Base-by-base conservation (phyloP, 495 filamentous ascomycete species). In the Cairneyella variabilis region DNA sequence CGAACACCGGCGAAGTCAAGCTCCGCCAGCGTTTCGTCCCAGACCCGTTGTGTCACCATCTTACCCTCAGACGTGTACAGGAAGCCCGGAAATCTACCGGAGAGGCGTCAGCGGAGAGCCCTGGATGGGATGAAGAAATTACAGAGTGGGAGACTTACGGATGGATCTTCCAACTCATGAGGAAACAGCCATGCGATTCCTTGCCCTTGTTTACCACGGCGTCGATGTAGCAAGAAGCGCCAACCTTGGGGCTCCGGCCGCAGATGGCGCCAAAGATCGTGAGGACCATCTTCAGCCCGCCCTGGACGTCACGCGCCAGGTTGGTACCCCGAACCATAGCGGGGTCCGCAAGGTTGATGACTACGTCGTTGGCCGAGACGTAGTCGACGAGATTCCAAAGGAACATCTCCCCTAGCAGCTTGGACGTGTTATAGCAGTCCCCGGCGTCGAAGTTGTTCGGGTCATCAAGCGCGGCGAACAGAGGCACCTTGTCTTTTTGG, bases 341-440 rank as follows among this genome's bases (percentile, higher is more conserved):
- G 0, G 74, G 75, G 27, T 76, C 69, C 0, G 70, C 73, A 1
- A 75, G 38, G 57, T 78, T 79, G 14, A 80, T 60, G 17, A 78
- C 61, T 0, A 77, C 70, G 23, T 77, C 74, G 27, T 74, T 44
- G 27, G 66, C 52, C 2, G 58, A 65, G 11, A 77, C 69, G 48
- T 66, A 66, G 10, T 76, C 66, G 23, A 66, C 60, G 1, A 77
- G 64, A 21, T 72, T 72, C 48, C 57, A 69, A 8, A 72, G 46
- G 48, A 74, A 76, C 47, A 77, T 59, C 22, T 72, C 65, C 0
- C 51, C 64, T 0, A 79, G 61, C 1, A 74, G 48, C 53, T 78
- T 80, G 11, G 72, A 70, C 2, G 54, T 43, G 20, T 58, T 57
- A 57, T 81, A 80, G 0, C 45, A 48, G 46, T 72, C 71, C 17